Evolutionary conservation across 306 rosid genomes (phyloP), one percentile per base, ranked within the genome.

Genomic region (Fagus sylvatica): DNA sequence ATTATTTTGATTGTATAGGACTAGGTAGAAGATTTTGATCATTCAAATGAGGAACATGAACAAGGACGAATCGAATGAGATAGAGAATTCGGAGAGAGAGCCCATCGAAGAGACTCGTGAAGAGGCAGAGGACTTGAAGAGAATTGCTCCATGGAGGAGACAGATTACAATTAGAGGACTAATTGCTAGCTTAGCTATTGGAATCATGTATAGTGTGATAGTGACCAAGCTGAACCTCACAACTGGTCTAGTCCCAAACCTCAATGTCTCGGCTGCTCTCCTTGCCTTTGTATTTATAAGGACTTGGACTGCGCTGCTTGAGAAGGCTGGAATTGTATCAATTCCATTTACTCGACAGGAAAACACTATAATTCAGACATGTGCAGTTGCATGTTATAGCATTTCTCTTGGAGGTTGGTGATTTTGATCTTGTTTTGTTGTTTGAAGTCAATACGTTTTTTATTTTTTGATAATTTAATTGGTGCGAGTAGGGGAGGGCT

Each of bases 331-430:
- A 34, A 80, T 91, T 81, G 88, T 87, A 64, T 85, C 99, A 2
- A 75, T 74, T 36, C 98, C 99, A 28, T 96, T 96, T 79, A 93
- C 99, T 11, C 83, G 92, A 71, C 99, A 96, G 79, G 99, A 96
- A 85, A 96, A 96, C 59, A 96, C 97, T 19, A 60, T 96, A 49
- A 96, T 93, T 78, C 99, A 96, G 79, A 96, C 99, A 30, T 96
- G 98, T 80, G 99, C 99, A 0, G 98, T 93, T 17, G 99, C 99
- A 41, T 96, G 99, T 82, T 96, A 96, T 70, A 96, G 98, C 88
- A 90, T 96, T 57, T 83, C 98, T 1, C 91, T 90, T 61, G 99
- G 97, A 96, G 99, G 99, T 94, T 39, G 46, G 85, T 43, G 37
- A 73, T 71, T 73, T 74, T 62, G 49, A 65, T 60, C 43, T 6